These are phyloP conservation scores for Craterostigma plantagineum DNA, from an alignment of 257 asterid genomes.

Conservation along the genomic window DNA sequence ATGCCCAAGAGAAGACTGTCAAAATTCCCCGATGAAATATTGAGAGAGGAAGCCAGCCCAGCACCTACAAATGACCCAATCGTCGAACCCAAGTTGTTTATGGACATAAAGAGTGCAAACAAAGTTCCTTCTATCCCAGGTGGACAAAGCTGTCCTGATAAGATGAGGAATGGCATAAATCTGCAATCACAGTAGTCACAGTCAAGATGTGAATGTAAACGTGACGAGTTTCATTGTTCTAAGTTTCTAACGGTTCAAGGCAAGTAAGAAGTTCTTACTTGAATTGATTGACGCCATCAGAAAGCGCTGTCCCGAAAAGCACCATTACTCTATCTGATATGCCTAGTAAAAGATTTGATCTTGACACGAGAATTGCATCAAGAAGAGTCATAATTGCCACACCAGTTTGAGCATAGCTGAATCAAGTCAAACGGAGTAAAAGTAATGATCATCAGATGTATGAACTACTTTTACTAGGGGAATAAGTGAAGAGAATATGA, in stretches of 20 bases:
- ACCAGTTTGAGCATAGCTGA: constrained; percentile 73
- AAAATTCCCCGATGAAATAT: constrained; percentile 78
- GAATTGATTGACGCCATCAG: constrained; percentile 85
- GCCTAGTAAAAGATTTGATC: constrained; percentile 41
- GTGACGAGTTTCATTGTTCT: not conserved
- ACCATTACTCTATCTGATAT: constrained; percentile 63
- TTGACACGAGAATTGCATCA: constrained; percentile 55
- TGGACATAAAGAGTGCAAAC: constrained; percentile 87
- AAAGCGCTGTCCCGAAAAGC: constrained; percentile 74
- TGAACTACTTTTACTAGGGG: not conserved
- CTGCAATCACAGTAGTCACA: constrained; percentile 21
- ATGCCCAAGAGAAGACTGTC: constrained; percentile 52
- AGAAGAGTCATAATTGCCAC: constrained; percentile 39
- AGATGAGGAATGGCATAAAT: constrained; percentile 89
- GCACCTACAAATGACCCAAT: constrained; percentile 78
- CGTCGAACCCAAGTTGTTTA: constrained; percentile 72
- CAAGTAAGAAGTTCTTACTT: constrained; percentile 39
- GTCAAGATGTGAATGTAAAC: too few species aligned
- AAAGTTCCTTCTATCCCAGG: constrained; percentile 90
- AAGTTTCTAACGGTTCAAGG: not conserved
- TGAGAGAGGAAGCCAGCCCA: constrained; percentile 51
- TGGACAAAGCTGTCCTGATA: constrained; percentile 96
- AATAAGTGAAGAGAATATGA: not conserved
- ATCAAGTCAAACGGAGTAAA: constrained; percentile 2
- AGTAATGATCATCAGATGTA: not conserved